phyloP scores from a whole-genome alignment of 805 yeast species.

The Suhomyces kilbournensis region DNA sequence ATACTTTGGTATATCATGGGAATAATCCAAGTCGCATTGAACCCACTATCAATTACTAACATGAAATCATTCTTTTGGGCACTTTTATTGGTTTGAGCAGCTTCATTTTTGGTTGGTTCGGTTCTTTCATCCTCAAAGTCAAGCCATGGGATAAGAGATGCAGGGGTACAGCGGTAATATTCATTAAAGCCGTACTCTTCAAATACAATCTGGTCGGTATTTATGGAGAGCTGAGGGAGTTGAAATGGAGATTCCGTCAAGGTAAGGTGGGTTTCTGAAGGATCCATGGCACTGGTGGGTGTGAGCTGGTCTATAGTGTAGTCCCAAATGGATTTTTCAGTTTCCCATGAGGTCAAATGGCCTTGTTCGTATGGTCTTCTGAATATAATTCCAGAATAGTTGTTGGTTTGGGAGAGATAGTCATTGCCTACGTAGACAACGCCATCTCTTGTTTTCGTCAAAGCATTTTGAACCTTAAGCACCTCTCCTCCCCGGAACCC shows the following conservation, averaged over 20 bases:
- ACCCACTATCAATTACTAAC: constrained; percentile 85
- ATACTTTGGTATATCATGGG: constrained; percentile 81
- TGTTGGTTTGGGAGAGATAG: constrained; percentile 58
- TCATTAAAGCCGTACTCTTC: constrained; percentile 86
- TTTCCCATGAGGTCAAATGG: constrained; percentile 86
- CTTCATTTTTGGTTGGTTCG: not conserved
- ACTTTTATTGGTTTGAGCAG: not conserved
- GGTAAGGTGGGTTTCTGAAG: constrained; percentile 56
- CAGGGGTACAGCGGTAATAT: constrained; percentile 64
- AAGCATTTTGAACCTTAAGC: constrained; percentile 58
- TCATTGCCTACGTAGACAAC: constrained; percentile 67
- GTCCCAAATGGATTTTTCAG: constrained; percentile 90
- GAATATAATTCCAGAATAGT: constrained; percentile 69
- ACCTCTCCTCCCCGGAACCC: constrained; percentile 23
- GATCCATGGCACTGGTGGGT: constrained; percentile 38
- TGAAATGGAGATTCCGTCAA: constrained; percentile 81
- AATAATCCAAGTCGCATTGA: constrained; percentile 78
- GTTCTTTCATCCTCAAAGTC: constrained; percentile 11
- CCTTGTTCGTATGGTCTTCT: constrained; percentile 88
- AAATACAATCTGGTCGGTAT: constrained; percentile 87
- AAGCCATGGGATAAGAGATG: constrained; percentile 61
- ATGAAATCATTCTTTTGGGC: constrained; percentile 52
- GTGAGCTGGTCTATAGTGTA: constrained; percentile 49
- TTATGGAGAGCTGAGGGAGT: constrained; percentile 74
- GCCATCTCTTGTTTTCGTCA: constrained; percentile 75